Conservation (phyloP, 108 stramenopile genomes). For the Schizochytrium sp. region DNA sequence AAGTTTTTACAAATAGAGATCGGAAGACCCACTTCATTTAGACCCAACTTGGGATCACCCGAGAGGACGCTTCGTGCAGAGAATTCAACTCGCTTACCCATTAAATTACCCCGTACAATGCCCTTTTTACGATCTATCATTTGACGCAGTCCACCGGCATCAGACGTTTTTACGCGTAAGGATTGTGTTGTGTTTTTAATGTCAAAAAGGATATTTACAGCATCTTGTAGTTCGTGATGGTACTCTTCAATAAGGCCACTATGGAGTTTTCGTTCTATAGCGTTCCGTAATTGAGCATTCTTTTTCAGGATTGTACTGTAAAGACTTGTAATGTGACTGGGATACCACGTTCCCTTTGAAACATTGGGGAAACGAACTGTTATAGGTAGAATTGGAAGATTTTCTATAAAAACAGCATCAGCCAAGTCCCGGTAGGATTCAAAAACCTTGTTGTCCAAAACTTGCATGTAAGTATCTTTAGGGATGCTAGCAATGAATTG, state of each 20-base stretch:
- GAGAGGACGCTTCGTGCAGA: conserved; percentile 28
- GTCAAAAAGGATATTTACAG: conserved; percentile 30
- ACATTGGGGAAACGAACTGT: not conserved
- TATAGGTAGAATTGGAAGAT: not conserved
- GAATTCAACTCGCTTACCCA: conserved; percentile 37
- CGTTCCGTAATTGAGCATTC: not conserved
- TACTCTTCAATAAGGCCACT: not conserved
- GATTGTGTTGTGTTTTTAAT: not conserved
- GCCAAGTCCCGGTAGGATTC: not conserved
- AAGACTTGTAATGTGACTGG: not conserved
- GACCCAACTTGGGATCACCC: not conserved
- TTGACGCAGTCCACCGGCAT: conserved; percentile 15
- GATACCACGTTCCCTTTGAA: not conserved
- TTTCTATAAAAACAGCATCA: not conserved
- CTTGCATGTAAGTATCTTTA: not conserved
- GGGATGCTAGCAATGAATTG: not conserved
- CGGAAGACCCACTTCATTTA: conserved; percentile 37
- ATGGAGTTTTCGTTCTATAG: not conserved
- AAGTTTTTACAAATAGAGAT: not conserved
- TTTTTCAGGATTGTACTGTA: conserved; percentile 8
- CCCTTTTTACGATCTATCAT: conserved; percentile 22
- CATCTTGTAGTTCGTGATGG: not conserved
- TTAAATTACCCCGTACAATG: not conserved
- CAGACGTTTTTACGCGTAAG: not conserved
- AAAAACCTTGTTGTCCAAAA: not conserved